These are phyloP conservation scores for Botrytis deweyae DNA, from an alignment of 2,329 filamentous ascomycete species.

Conservation along the genomic window DNA sequence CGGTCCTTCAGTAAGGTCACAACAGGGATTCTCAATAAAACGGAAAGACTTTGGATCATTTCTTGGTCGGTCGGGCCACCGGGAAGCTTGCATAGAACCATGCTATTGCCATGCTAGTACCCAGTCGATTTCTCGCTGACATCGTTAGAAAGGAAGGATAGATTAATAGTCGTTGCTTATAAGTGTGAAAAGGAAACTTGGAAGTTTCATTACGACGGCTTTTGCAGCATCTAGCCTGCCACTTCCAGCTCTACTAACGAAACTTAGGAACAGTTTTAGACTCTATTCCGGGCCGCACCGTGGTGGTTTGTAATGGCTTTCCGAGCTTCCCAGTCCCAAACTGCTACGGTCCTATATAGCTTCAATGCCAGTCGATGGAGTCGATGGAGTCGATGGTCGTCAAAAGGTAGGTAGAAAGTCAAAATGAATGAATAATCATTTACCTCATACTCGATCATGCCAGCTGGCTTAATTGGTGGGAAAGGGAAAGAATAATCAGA, in stretches of 20 bases:
- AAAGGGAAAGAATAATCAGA: not conserved
- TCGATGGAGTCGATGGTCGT: not conserved
- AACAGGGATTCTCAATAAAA: slow-evolving; percentile 9
- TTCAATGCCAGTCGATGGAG: too few species aligned
- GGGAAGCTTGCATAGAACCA: slow-evolving; percentile 21
- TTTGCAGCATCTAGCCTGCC: not conserved
- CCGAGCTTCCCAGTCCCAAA: not conserved
- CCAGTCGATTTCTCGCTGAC: slow-evolving; percentile 11
- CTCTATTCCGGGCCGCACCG: slow-evolving; percentile 5
- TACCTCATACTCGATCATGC: not conserved
- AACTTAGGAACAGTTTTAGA: not conserved
- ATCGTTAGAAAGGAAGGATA: slow-evolving; percentile 9
- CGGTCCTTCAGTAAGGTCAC: not conserved
- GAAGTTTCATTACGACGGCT: not conserved
- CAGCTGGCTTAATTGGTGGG: slow-evolving; percentile 1
- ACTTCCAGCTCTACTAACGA: not conserved
- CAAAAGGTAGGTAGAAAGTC: not conserved
- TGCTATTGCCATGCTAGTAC: slow-evolving; percentile 22
- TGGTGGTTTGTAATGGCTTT: not conserved
- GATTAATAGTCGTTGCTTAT: not conserved
- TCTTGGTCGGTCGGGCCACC: slow-evolving; percentile 18
- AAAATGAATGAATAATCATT: not conserved
- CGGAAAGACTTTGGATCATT: slow-evolving; percentile 2
- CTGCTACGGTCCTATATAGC: not conserved
- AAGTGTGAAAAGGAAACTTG: not conserved